Conservation (phyloP, 2,329 filamentous ascomycete genomes). For the Aspergillus hortae region DNA sequence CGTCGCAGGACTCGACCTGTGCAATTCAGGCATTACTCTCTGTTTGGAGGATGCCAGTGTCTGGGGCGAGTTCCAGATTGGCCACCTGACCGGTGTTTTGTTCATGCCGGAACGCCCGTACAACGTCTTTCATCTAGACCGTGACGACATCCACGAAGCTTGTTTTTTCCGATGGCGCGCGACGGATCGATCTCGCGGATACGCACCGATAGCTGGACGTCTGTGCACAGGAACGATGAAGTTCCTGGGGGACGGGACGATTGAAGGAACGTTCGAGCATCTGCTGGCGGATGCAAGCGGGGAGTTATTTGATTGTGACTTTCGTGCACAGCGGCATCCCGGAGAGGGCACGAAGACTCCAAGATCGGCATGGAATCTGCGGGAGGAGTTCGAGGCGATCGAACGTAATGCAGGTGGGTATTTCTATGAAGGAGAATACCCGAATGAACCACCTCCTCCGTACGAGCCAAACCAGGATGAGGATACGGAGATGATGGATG, state of each 20-base stretch:
- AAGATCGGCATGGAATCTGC: background rate
- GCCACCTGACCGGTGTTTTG: background rate
- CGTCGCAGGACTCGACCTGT: background rate
- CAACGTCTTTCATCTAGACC: background rate
- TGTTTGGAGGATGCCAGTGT: background rate
- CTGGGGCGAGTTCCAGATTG: background rate
- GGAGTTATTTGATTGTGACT: background rate
- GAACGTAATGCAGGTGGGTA: background rate
- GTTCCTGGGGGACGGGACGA: background rate
- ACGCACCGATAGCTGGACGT: background rate
- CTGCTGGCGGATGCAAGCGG: background rate
- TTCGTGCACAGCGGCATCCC: background rate
- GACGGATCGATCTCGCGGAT: background rate
- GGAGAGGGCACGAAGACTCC: background rate
- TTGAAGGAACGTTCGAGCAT: background rate
- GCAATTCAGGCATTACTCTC: background rate
- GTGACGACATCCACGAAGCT: background rate
- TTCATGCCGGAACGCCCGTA: background rate
- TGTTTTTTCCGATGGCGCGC: background rate
- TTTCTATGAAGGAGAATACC: background rate
- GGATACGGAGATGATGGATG: background rate
- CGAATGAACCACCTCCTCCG: background rate
- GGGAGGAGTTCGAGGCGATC: background rate
- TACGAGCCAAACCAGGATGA: background rate
- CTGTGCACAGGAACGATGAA: background rate